phyloP scores from a whole-genome alignment of 2,329 filamentous ascomycete genomes.

The Pseudogymnoascus sp. region DNA sequence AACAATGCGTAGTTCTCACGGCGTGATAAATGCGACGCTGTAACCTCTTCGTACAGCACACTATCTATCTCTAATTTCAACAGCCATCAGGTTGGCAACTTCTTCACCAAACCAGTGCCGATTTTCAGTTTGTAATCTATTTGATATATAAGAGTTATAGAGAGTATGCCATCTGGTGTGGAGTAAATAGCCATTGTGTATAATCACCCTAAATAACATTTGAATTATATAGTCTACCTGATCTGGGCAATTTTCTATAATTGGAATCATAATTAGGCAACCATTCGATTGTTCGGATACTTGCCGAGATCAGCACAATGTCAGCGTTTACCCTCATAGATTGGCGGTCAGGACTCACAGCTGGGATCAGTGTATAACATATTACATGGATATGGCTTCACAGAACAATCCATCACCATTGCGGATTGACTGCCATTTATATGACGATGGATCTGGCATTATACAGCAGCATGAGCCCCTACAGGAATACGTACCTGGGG shows the following conservation, averaged over 20 bases:
- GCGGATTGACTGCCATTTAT: neutral
- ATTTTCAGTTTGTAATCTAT: neutral
- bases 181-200: neutral
- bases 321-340: neutral
- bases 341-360: neutral
- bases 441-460: neutral
- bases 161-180: neutral
- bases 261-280: no score
- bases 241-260: neutral
- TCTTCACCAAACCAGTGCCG: neutral
- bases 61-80: neutral
- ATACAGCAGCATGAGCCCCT: conserved; percentile 12
- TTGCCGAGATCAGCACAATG: no score
- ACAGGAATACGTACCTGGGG: conserved; percentile 14
- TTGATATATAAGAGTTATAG: neutral
- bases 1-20: neutral
- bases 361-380: neutral
- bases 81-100: neutral
- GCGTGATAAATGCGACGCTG: neutral
- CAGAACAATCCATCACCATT: neutral
- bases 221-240: neutral
- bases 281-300: no score
- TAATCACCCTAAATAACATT: neutral
- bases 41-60: neutral
- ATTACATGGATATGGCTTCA: neutral